Evolutionary conservation across 148 eudicot genomes (phyloP), one percentile per base, ranked within the genome.

Genomic region (Diospyros kaki): DNA sequence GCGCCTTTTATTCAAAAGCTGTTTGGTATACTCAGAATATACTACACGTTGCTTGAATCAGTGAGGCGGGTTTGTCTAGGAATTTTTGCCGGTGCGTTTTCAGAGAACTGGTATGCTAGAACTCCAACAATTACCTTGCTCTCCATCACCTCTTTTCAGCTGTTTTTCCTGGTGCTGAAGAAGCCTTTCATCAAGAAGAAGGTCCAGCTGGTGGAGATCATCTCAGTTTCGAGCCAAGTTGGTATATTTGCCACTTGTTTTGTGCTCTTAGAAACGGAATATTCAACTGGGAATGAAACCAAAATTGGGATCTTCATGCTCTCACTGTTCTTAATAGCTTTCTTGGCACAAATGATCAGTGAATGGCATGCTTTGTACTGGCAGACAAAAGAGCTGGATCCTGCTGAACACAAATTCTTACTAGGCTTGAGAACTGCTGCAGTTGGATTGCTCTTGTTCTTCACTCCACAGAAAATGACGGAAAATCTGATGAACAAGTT

Each of bases 171-270:
- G 64, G 82, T 90, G 42, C 86, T 95, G 7, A 95, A 95, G 87
- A 95, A 95, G 84, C 99, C 99, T 1, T 95, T 85, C 83, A 95
- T 95, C 77, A 89, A 90, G 93, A 95, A 89, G 78, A 90, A 78
- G 69, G 94, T 95, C 54, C 99, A 95, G 65, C 66, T 95, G 59
- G 97, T 85, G 7, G 97, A 92, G 91, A 93, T 95, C 77, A 79
- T 88, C 71, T 89, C 99, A 1, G 85, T 93, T 66, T 78, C 84
- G 1, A 76, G 89, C 38, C 89, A 95, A 82, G 75, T 91, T 44
- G 90, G 87, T 3, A 59, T 90, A 59, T 95, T 91, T 64, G 90
- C 90, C 2, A 50, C 81, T 50, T 86, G 83, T 65, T 63, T 86
- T 41, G 77, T 74, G 46, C 85, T 95, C 76, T 64, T 77, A 60